These are phyloP conservation scores for Decorospora gaudefroyi DNA, from an alignment of 2,329 filamentous ascomycete species.

Conservation along the genomic window DNA sequence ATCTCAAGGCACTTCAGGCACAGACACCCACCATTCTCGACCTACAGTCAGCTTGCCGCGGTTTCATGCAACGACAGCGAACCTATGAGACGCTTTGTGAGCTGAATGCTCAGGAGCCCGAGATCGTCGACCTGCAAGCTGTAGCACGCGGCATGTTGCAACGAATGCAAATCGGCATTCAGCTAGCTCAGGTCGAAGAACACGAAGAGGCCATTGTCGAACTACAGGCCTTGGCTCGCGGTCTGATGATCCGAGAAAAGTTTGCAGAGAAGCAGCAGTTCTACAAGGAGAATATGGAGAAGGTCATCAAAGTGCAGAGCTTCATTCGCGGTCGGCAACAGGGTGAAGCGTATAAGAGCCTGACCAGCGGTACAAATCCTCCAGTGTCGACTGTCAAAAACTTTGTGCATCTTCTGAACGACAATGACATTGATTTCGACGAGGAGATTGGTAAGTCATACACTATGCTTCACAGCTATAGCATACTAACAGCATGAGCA, in stretches of 20 bases:
- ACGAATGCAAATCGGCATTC: constrained; percentile 71
- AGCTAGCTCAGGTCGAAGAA: constrained; percentile 77
- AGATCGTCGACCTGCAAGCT: constrained; percentile 73
- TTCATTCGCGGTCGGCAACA: constrained; percentile 94
- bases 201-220: constrained; percentile 77
- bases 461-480: too few relatives aligned
- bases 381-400: constrained; percentile 97
- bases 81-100: constrained; percentile 68
- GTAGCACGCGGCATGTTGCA: constrained; percentile 78
- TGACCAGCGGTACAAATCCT: constrained; percentile 94
- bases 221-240: constrained; percentile 75
- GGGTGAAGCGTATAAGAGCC: constrained; percentile 95
- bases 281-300: constrained; percentile 97
- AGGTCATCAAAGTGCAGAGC: constrained; percentile 97
- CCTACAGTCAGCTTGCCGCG: constrained; percentile 70
- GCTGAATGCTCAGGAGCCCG: constrained; percentile 68
- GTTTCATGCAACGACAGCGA: constrained; percentile 65
- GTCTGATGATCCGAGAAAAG: constrained; percentile 70
- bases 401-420: constrained; percentile 95
- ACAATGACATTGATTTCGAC: constrained; percentile 98
- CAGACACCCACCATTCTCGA: constrained; percentile 62
- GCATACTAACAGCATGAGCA: constrained; percentile 29
- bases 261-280: constrained; percentile 86
- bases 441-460: constrained; percentile 73
- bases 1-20: constrained; percentile 59